Evolutionary conservation across 495 filamentous ascomycete genomes (phyloP), one percentile per base, ranked within the genome.

Genomic region (Geopyxis carbonaria): DNA sequence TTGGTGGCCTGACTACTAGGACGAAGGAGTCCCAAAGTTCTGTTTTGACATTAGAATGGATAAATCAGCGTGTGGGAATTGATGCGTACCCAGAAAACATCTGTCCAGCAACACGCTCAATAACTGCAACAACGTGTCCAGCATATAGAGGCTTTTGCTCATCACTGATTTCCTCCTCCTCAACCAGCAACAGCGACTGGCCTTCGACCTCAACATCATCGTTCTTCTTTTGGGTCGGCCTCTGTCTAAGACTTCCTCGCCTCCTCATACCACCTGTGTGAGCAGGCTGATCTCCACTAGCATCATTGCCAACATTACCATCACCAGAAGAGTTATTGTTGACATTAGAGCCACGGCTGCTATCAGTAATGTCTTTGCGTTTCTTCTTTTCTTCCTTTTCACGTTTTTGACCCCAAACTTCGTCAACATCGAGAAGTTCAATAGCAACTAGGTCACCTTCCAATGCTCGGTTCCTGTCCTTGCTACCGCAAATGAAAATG

Each of bases 301-400:
- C 73, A 34, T 65, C 63, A 39, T 79, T 80, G 40, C 73, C 69
- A 32, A 66, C 67, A 55, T 76, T 74, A 25, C 65, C 76, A 20
- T 19, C 38, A 57, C 82, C 72, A 57, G 75, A 67, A 55, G 74
- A 75, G 29, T 79, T 75, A 50, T 75, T 33, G 34, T 20, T 41
- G 24, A 41, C 29, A 13, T 13, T 78, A 22, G 65, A 78, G 43
- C 76, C 76, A 40, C 89, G 74, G 32, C 83, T 82, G 19, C 18
- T 33, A 52, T 94, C 89, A 16, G 84, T 91, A 43, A 92, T 89
- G 53, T 97, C 89, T 66, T 97, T 97, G 57, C 89, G 80, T 65
- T 95, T 95, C 75, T 97, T 97, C 67, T 97, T 97, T 53, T 97
- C 89, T 58, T 97, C 89, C 56, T 97, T 97, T 57, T 97, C 89